Base-by-base conservation (phyloP, 1,284 basidiomycete genomes). In the Rhodotorula sp. region DNA sequence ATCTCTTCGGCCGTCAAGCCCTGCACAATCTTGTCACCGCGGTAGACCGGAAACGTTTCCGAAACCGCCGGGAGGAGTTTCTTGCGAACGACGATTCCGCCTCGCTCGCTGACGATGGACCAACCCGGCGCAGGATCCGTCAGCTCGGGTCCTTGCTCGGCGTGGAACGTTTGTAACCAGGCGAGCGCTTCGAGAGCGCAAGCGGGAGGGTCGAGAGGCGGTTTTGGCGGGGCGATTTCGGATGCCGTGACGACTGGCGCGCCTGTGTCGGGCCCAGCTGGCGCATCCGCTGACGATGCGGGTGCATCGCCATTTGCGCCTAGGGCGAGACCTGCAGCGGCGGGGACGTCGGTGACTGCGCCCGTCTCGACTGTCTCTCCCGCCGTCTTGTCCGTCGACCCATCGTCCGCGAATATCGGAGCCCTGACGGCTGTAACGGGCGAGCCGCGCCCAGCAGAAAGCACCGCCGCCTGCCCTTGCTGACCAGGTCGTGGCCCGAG, bases 1-100 rank as follows among this genome's bases (percentile, higher is more conserved):
- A 96, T 83, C 77, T 99, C 95, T 76, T 97, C 95, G 0, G 94
- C 94, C 0, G 92, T 91, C 15, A 96, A 86, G 2, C 95, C 94
- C 78, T 98, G 90, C 58, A 99, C 89, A 69, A 99, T 92, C 80
- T 93, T 91, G 78, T 91, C 89, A 0, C 91, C 92, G 69, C 89
- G 89, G 78, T 94, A 90, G 7, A 98, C 87, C 0, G 92, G 90
- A 57, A 96, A 87, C 54, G 86, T 84, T 13, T 88, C 84, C 13
- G 93, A 96, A 22, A 97, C 86, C 63, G 90, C 87, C 4, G 88
- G 84, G 16, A 88, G 87, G 24, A 88, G 79, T 76, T 90, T 90
- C 72, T 89, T 87, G 71, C 91, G 87, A 9, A 97, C 85, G 15
- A 88, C 84, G 55, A 95, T 82, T 15, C 88, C 90, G 73, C 83